Conservation (phyloP, 306 rosid species). For the Potentilla sterilis region DNA sequence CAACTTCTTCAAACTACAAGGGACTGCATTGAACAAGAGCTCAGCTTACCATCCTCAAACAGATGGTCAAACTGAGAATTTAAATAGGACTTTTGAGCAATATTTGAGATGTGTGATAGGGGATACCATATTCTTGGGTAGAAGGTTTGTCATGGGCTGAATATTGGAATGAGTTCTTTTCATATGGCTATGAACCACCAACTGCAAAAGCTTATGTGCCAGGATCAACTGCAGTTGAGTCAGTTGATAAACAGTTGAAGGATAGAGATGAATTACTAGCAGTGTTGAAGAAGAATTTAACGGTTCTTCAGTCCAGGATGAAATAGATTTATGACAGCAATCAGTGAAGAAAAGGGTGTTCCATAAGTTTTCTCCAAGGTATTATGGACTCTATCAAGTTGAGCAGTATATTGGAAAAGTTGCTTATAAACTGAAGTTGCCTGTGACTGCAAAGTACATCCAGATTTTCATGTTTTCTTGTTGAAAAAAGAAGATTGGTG, state of each 20-base stretch:
- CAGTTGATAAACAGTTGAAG: neutral
- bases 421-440: neutral
- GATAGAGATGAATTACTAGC: neutral
- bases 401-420: neutral
- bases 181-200: neutral
- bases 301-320: neutral
- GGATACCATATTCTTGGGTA: neutral
- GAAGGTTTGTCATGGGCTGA: neutral
- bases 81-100: neutral
- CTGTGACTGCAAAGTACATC: neutral
- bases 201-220: too few species aligned
- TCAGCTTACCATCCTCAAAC: neutral
- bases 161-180: neutral
- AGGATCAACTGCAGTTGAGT: neutral
- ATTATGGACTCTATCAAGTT: neutral
- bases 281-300: too few species aligned
- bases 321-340: neutral
- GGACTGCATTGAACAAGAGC: neutral
- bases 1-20: neutral
- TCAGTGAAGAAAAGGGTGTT: too few species aligned
- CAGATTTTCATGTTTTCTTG: neutral
- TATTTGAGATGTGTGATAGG: neutral
- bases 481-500: neutral
- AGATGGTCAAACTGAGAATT: neutral
- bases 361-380: neutral